A percentile compares a stretch with the other conserved stretches of the same genome.
Evolutionary conservation across 306 rosid genomes (phyloP).

Genomic region (Trichosanthes truncata): DNA sequence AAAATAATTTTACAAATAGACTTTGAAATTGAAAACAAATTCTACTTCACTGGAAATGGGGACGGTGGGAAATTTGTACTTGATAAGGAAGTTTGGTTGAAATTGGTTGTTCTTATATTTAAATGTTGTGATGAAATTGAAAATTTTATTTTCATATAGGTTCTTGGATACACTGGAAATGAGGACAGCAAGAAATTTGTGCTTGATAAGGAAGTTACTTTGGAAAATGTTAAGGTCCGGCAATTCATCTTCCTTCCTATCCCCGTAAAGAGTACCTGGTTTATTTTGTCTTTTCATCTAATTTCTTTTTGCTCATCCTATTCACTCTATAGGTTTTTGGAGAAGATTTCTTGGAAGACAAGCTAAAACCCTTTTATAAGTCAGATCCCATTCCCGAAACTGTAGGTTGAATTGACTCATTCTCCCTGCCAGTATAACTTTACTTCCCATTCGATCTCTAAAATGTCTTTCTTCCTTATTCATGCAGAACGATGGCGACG

Average conservation of each 20-base stretch:
- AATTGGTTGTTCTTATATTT: neutral
- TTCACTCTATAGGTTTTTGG: slow-evolving; percentile 56
- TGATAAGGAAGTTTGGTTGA: neutral
- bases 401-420: slow-evolving; percentile 35
- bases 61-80: neutral
- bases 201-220: slow-evolving; percentile 56
- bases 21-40: neutral
- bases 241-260: slow-evolving; percentile 4
- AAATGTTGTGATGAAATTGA: neutral
- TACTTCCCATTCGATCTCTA: slow-evolving; percentile 5
- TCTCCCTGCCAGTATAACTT: slow-evolving; percentile 12
- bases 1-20: neutral
- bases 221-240: slow-evolving; percentile 61
- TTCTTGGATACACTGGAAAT: slow-evolving; percentile 80
- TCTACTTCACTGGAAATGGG: neutral
- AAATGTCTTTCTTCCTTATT: neutral
- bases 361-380: slow-evolving; percentile 79
- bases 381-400: slow-evolving; percentile 88
- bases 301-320: neutral
- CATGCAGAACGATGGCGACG: slow-evolving; percentile 73
- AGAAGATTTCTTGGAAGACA: slow-evolving; percentile 80
- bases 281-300: neutral
- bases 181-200: slow-evolving; percentile 80
- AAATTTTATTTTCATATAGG: slow-evolving; percentile 27
- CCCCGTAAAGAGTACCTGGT: neutral